These are phyloP conservation scores for Aspergillus calidoustus DNA, from an alignment of 2,329 filamentous ascomycete species.

Conservation along the genomic window DNA sequence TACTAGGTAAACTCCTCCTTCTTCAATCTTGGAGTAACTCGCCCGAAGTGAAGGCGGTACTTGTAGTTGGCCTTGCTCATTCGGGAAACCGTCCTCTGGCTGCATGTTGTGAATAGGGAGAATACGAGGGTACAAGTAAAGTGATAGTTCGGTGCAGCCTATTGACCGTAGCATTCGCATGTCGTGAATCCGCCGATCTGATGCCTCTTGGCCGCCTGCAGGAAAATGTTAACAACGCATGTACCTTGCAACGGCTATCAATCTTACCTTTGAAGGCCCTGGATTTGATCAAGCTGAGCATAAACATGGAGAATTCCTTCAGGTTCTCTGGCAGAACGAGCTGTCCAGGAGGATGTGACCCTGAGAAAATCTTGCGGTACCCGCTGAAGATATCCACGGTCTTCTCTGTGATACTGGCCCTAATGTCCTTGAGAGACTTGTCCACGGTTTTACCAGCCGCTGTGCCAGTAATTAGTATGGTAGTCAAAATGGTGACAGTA, in stretches of 20 bases:
- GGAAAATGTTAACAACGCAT: conserved; percentile 14
- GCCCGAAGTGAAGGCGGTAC: conserved; percentile 81
- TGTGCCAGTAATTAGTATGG: conserved; percentile 34
- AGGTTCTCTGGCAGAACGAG: conserved; percentile 93
- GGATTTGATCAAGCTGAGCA: conserved; percentile 85
- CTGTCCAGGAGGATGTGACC: conserved; percentile 84
- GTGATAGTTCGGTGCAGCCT: conserved; percentile 79
- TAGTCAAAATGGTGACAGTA: background rate
- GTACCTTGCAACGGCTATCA: background rate
- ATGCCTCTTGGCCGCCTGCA: conserved; percentile 79
- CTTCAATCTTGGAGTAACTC: conserved; percentile 85
- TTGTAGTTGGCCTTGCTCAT: conserved; percentile 83
- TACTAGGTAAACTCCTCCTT: conserved; percentile 90
- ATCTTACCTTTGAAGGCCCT: conserved; percentile 79
- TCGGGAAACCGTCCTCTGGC: conserved; percentile 88
- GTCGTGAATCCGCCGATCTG: conserved; percentile 88
- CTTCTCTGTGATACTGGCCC: conserved; percentile 82
- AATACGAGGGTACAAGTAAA: conserved; percentile 95
- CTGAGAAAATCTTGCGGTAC: conserved; percentile 91
- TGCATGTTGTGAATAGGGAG: conserved; percentile 88
- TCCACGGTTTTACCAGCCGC: conserved; percentile 83
- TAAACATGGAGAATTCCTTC: conserved; percentile 97
- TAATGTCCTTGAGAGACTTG: conserved; percentile 80
- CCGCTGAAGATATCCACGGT: conserved; percentile 89
- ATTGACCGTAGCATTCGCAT: conserved; percentile 88